Base-by-base conservation (phyloP, 345 rosid species). In the Eutrema japonicum region DNA sequence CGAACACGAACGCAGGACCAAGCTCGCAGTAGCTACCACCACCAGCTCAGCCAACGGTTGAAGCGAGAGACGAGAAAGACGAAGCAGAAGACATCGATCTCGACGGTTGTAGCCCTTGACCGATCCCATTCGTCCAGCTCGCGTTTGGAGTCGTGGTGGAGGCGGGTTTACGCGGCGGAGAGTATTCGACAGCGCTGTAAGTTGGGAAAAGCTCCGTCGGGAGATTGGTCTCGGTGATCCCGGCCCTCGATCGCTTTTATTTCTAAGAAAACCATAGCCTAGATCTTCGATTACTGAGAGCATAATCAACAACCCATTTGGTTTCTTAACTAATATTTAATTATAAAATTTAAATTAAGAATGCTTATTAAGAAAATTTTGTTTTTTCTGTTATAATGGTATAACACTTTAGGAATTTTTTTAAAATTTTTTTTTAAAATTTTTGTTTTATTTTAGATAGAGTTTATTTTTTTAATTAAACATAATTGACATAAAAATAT, bases 181-280 rank as follows among this genome's bases (percentile, higher is more conserved):
- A 51, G 72, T 90, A 92, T 62, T 95, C 98, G 4, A 95, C 92
- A 12, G 97, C 81, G 79, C 91, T 86, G 63, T 95, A 88, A 46
- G 97, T 95, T 0, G 97, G 99, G 66, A 90, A 95, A 66, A 95
- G 98, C 85, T 95, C 99, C 22, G 99, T 98, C 3, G 96, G 98
- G 64, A 92, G 93, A 72, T 82, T 90, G 58, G 94, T 83, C 30
- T 91, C 97, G 3, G 89, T 87, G 74, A 88, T 83, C 13, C 89
- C 89, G 10, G 89, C 76, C 2, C 26, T 22, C 26, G 1, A 22
- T 22, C 1, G 26, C 26, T 22, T 22, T 22, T 22, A 1, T 1
- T 22, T 22, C 26, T 22, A 22, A 22, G 26, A 22, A 22, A 22
- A 0, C 26, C 26, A 22, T 22, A 22, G 26, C 26, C 26, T 22